Percentiles rank a stretch among this genome's conserved stretches.
Evolutionary conservation across 73 alveolate species (phyloP).

Genomic region (Breviolum minutum): DNA sequence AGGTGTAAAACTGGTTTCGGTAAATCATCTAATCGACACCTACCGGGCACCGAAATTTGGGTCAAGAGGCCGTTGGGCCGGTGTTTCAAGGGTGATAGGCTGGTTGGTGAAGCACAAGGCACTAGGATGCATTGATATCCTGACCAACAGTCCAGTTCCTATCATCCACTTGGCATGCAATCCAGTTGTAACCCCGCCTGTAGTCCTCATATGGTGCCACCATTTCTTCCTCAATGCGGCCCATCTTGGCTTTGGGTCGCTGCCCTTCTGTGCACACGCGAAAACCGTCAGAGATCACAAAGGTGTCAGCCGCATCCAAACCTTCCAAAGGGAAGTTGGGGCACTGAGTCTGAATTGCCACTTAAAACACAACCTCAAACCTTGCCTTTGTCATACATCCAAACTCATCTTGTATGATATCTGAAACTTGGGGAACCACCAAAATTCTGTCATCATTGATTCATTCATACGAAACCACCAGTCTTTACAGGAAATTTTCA

Average conservation of each 20-base stretch:
- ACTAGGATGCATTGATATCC: too few relatives aligned
- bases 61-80: too few relatives aligned
- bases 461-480: too few relatives aligned
- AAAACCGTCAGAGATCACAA: constrained; percentile 79
- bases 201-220: constrained; percentile 54
- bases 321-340: not conserved
- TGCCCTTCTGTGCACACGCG: constrained; percentile 13
- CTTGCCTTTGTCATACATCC: not conserved
- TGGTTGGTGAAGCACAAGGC: too few relatives aligned
- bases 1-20: not conserved
- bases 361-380: not conserved
- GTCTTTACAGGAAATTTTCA: too few relatives aligned
- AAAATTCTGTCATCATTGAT: too few relatives aligned
- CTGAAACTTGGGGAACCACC: too few relatives aligned
- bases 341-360: not conserved
- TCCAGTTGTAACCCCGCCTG: constrained; percentile 13
- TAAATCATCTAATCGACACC: not conserved
- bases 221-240: constrained; percentile 38
- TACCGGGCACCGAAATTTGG: too few relatives aligned
- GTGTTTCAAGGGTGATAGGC: too few relatives aligned
- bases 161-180: too few relatives aligned
- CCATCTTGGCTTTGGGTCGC: constrained; percentile 54
- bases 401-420: too few relatives aligned
- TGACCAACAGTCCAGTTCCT: too few relatives aligned
- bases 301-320: not conserved